These are phyloP conservation scores for Ceraceosorus guamensis DNA, from an alignment of 1,284 basidiomycete species.

Conservation along the genomic window DNA sequence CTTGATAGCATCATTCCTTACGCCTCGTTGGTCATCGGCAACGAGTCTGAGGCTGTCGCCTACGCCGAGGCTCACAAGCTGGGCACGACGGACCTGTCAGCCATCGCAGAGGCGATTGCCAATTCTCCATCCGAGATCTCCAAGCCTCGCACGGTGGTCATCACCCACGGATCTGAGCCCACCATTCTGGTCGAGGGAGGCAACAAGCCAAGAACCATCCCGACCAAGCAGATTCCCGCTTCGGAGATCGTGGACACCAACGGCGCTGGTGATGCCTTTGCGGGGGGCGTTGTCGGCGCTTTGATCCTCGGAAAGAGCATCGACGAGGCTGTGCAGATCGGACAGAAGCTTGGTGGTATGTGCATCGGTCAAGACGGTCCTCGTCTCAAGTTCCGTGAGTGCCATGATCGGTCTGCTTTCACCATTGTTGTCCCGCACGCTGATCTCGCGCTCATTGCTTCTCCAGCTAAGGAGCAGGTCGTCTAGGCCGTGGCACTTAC, in stretches of 20 bases:
- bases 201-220: constrained; percentile 54
- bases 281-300: constrained; percentile 91
- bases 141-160: constrained; percentile 65
- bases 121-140: constrained; percentile 22
- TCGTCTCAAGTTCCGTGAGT: constrained; percentile 40
- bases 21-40: constrained; percentile 55
- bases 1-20: constrained; percentile 43
- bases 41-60: constrained; percentile 85
- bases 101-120: constrained; percentile 45
- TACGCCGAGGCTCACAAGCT: constrained; percentile 62
- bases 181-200: constrained; percentile 67
- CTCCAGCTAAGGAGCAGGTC: neutral
- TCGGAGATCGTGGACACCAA: constrained; percentile 80
- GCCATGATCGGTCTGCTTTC: neutral
- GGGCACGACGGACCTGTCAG: constrained; percentile 34
- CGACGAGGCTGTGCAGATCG: constrained; percentile 72
- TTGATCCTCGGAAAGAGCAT: constrained; percentile 71
- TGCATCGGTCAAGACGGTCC: constrained; percentile 71
- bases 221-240: constrained; percentile 52
- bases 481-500: no score
- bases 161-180: constrained; percentile 80
- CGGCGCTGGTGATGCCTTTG: constrained; percentile 97
- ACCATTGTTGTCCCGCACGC: neutral
- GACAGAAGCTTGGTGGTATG: constrained; percentile 82
- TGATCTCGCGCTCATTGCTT: neutral